Conservation (phyloP, 257 asterid genomes). For the Solanum acaule region DNA sequence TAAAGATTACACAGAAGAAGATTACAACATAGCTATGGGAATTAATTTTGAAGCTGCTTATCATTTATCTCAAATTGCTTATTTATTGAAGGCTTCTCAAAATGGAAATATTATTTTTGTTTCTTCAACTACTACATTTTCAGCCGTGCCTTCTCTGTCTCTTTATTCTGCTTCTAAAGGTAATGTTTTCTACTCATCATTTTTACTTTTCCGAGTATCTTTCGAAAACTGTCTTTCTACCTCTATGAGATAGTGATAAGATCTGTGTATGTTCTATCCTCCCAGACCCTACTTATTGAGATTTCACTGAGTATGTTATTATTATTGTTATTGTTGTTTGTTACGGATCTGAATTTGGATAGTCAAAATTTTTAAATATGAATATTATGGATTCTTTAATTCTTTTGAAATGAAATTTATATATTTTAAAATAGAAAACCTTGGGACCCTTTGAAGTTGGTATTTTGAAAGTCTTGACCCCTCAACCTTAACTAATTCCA, state of each 20-base stretch:
- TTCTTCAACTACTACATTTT: conserved; percentile 28
- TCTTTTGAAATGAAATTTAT: too few relatives aligned
- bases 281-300: too few relatives aligned
- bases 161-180: conserved; percentile 42
- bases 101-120: conserved; percentile 37
- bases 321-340: too few relatives aligned
- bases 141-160: conserved; percentile 18
- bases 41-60: conserved; percentile 36
- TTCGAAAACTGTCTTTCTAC: accelerated
- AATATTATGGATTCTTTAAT: too few relatives aligned
- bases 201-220: neutral
- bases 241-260: too few relatives aligned
- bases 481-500: too few relatives aligned
- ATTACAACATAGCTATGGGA: conserved; percentile 22
- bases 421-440: too few relatives aligned
- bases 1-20: neutral
- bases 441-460: too few relatives aligned
- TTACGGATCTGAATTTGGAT: too few relatives aligned
- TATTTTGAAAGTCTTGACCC: too few relatives aligned
- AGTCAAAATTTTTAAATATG: too few relatives aligned
- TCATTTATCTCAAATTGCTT: conserved; percentile 35
- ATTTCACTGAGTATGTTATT: too few relatives aligned
- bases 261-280: accelerated
- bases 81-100: conserved; percentile 32
- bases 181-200: neutral